Percentiles rank a stretch among this genome's conserved stretches.
Evolutionary conservation across 208 protist genomes (phyloP).

Genomic region (Herpetomonas samuelpessoai): DNA sequence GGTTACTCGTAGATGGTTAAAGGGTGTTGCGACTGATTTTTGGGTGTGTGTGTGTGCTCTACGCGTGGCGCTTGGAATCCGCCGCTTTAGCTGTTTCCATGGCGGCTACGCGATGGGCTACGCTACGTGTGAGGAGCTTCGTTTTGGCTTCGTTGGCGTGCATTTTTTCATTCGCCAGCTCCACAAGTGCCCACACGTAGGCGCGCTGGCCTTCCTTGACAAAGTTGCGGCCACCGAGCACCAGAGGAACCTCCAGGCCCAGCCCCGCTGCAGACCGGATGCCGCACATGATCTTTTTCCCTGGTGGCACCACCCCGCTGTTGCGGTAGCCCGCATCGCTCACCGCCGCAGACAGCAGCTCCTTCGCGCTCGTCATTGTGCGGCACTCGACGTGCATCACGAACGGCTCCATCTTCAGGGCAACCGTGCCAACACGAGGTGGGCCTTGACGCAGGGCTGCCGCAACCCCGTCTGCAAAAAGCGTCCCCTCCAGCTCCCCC

Average conservation of each 20-base stretch:
- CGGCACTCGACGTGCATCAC: constrained; percentile 89
- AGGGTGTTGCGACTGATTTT: no score
- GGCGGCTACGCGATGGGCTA: constrained; percentile 22
- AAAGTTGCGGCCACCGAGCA: constrained; percentile 70
- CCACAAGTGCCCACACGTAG: constrained; percentile 70
- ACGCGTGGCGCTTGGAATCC: no score
- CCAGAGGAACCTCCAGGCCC: constrained; percentile 73
- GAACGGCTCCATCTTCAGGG: constrained; percentile 86
- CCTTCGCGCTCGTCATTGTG: constrained; percentile 72
- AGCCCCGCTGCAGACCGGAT: constrained; percentile 67
- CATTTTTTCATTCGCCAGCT: constrained; percentile 82
- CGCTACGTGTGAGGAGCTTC: constrained; percentile 32
- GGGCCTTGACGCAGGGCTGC: constrained; percentile 5
- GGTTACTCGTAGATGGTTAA: no score
- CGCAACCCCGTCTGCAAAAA: constrained; percentile 10
- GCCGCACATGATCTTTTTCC: constrained; percentile 72
- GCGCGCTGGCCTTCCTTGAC: constrained; percentile 32
- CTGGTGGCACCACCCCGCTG: constrained; percentile 81
- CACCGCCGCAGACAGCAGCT: constrained; percentile 58
- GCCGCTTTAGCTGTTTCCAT: no score
- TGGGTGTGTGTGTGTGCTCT: no score
- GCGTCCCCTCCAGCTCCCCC: constrained; percentile 62
- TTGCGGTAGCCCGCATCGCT: constrained; percentile 82
- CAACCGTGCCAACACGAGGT: constrained; percentile 46
- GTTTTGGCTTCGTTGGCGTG: constrained; percentile 55